Base-by-base conservation (phyloP, 495 filamentous ascomycete genomes). In the Penicillium cataractarum region DNA sequence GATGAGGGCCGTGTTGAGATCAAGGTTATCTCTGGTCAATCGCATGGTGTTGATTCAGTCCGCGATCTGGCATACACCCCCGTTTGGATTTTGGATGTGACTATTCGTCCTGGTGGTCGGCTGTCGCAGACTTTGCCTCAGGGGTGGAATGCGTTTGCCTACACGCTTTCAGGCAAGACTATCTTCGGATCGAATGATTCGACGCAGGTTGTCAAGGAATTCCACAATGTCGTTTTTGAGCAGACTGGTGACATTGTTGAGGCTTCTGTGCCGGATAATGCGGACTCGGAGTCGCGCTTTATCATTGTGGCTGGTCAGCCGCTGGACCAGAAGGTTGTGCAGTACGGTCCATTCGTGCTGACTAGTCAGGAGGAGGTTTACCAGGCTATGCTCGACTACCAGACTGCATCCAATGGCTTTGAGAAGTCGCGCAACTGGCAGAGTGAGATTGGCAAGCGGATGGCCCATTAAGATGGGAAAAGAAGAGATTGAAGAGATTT, bases 331-430 rank as follows among this genome's bases (percentile, higher is more conserved):
- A 88, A 90, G 56, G 89, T 99, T 22, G 91, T 97, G 27, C 94
- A 99, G 83, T 97, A 99, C 73, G 94, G 94, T 0, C 94, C 94
- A 2, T 99, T 99, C 73, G 95, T 99, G 15, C 69, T 97, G 62
- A 97, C 82, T 37, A 84, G 83, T 12, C 82, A 92, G 68, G 92
- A 97, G 66, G 87, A 95, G 72, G 92, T 99, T 40, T 90, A 92
- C 65, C 86, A 97, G 79, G 92, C 95, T 3, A 88, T 99, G 84
- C 76, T 87, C 54, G 94, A 99, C 76, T 99, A 89, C 68, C 91
- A 92, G 79, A 89, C 82, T 50, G 82, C 87, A 60, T 84, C 86
- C 26, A 97, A 97, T 76, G 94, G 94, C 17, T 99, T 99, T 71
- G 94, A 99, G 81, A 82, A 89, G 60, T 90, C 90, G 17, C 83